These are phyloP conservation scores for Verticillium isaacii DNA, from an alignment of 2,329 filamentous ascomycete species.

Conservation along the genomic window DNA sequence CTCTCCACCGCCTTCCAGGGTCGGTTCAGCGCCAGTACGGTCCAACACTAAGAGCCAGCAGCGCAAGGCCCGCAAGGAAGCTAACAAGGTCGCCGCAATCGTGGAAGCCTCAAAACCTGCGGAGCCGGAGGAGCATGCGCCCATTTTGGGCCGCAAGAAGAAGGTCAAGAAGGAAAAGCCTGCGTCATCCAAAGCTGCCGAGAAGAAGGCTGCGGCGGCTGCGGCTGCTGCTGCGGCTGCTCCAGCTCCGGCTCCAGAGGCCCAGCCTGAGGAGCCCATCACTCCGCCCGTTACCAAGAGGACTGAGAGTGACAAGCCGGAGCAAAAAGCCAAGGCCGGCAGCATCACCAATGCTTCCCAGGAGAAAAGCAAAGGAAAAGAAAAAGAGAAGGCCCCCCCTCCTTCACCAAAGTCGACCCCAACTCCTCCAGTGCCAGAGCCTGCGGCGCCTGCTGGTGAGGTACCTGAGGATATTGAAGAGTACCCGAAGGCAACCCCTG, in stretches of 20 bases:
- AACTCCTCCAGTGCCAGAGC: background rate
- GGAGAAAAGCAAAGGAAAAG: constrained; percentile 16
- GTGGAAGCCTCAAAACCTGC: constrained; percentile 43
- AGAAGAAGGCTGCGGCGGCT: constrained; percentile 5
- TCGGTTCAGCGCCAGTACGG: constrained; percentile 65
- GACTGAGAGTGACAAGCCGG: constrained; percentile 9
- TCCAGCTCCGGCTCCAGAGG: background rate
- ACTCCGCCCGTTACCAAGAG: constrained; percentile 12
- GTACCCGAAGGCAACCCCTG: constrained; percentile 9
- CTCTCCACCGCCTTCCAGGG: constrained; percentile 59
- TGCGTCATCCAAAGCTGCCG: constrained; percentile 14
- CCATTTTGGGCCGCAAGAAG: constrained; percentile 76
- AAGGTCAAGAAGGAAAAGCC: constrained; percentile 74
- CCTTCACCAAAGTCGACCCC: background rate
- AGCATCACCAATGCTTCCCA: constrained; percentile 18
- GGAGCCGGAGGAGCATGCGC: constrained; percentile 58
- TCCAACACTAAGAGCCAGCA: constrained; percentile 73
- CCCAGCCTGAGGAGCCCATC: constrained; percentile 4
- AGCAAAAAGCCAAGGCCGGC: constrained; percentile 6
- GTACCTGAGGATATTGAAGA: constrained; percentile 9
- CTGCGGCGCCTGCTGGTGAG: constrained; percentile 1
- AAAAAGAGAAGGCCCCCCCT: background rate
- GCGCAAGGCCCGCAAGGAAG: constrained; percentile 70
- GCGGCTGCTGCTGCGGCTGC: background rate
- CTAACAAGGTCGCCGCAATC: constrained; percentile 52